phyloP scores from a whole-genome alignment of 2,329 filamentous ascomycete species.

The Scedosporium boydii region DNA sequence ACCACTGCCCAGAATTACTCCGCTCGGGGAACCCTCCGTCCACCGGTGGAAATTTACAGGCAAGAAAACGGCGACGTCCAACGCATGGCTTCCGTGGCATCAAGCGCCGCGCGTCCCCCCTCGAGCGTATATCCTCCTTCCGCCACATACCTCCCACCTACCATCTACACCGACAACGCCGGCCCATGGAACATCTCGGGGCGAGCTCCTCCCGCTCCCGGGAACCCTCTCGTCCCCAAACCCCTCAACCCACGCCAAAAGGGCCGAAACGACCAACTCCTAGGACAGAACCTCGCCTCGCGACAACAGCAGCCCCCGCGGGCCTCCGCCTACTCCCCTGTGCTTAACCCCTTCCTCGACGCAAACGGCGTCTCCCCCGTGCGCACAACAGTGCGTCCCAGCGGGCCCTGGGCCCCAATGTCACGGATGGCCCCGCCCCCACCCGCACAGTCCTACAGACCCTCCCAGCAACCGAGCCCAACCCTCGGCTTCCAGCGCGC shows the following conservation, averaged over 20 bases:
- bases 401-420: neutral
- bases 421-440: neutral
- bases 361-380: conserved; percentile 2
- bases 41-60: conserved; percentile 2
- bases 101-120: neutral
- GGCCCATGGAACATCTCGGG: neutral
- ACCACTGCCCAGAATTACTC: neutral
- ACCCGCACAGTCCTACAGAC: conserved; percentile 5
- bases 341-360: conserved; percentile 6
- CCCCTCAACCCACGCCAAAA: neutral
- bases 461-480: conserved; percentile 8
- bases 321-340: neutral
- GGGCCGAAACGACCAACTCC: neutral
- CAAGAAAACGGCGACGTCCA: neutral
- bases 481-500: neutral
- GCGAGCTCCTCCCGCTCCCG: neutral
- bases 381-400: neutral
- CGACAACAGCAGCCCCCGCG: neutral
- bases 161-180: neutral
- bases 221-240: conserved; percentile 1
- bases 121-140: neutral
- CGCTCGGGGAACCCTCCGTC: neutral
- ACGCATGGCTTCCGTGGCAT: neutral
- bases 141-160: neutral
- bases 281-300: neutral